Evolutionary conservation across 805 yeast genomes (phyloP).

Genomic region (Saturnispora serradocipensis): DNA sequence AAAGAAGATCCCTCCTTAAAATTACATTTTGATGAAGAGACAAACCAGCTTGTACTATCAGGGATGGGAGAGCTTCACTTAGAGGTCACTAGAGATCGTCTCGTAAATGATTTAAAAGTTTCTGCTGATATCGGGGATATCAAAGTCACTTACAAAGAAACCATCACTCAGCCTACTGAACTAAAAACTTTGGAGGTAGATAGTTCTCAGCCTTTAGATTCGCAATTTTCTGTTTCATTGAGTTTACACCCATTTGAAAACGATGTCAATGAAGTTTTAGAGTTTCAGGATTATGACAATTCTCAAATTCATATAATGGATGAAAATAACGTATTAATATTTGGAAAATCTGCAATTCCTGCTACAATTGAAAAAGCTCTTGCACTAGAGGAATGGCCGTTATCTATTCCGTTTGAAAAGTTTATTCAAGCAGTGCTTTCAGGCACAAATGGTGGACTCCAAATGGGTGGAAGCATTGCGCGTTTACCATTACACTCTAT

Average conservation of each 20-base stretch:
- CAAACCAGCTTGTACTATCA: conserved; percentile 79
- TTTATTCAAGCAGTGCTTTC: conserved; percentile 47
- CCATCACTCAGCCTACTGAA: conserved; percentile 26
- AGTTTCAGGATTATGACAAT: conserved; percentile 22
- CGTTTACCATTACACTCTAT: conserved; percentile 52
- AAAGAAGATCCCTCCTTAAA: conserved; percentile 87
- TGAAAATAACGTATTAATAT: conserved; percentile 40
- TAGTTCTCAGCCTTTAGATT: conserved; percentile 15
- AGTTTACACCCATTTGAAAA: conserved; percentile 28
- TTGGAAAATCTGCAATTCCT: conserved; percentile 26
- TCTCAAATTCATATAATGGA: conserved; percentile 33
- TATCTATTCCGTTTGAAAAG: conserved; percentile 35
- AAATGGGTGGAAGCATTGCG: conserved; percentile 56
- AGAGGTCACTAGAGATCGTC: conserved; percentile 75
- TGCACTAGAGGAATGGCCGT: conserved; percentile 35
- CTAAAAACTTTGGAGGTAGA: neutral
- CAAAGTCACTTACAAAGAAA: conserved; percentile 85
- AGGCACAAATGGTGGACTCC: conserved; percentile 53
- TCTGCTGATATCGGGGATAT: conserved; percentile 73
- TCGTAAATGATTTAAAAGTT: conserved; percentile 75
- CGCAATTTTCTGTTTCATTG: conserved; percentile 18
- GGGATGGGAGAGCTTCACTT: conserved; percentile 98
- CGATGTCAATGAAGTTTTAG: conserved; percentile 21
- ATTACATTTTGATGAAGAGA: conserved; percentile 65
- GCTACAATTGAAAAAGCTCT: conserved; percentile 17